Percentiles rank a stretch among this genome's conserved stretches.
Evolutionary conservation across 2,329 filamentous ascomycete genomes (phyloP).

Genomic region (Cladosporium sp.): DNA sequence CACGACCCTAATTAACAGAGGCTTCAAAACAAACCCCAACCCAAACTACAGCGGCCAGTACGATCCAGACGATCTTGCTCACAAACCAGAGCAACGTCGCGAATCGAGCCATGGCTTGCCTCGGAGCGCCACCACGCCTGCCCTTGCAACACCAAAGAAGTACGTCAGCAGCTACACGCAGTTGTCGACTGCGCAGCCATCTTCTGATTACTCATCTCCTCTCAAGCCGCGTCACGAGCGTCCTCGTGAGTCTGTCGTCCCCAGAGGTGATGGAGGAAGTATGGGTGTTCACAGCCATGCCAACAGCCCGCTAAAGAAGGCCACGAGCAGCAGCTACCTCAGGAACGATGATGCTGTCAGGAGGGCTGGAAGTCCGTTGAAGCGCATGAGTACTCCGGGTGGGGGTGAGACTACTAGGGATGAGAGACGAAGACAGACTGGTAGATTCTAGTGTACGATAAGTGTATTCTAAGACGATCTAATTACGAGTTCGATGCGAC

Average conservation of each 20-base stretch:
- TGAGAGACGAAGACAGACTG: slow-evolving; percentile 31
- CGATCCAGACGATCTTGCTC: slow-evolving; percentile 59
- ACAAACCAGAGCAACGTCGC: slow-evolving; percentile 24
- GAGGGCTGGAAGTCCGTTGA: slow-evolving; percentile 44
- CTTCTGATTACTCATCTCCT: slow-evolving; percentile 47
- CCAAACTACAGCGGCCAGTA: slow-evolving; percentile 69
- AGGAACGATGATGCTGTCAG: slow-evolving; percentile 32
- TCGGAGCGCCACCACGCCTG: slow-evolving; percentile 17
- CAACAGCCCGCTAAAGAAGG: slow-evolving; percentile 80
- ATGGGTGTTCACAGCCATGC: slow-evolving; percentile 78
- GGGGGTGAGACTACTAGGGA: slow-evolving; percentile 22
- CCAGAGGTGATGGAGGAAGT: slow-evolving; percentile 67
- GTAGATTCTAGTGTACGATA: slow-evolving; percentile 26
- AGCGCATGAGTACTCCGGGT: slow-evolving; percentile 44
- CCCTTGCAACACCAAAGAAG: slow-evolving; percentile 25
- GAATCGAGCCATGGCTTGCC: slow-evolving; percentile 23
- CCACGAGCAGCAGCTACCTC: slow-evolving; percentile 59
- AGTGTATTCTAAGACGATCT: neutral
- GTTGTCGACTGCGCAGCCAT: slow-evolving; percentile 39
- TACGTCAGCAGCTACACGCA: slow-evolving; percentile 36
- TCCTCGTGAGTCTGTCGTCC: slow-evolving; percentile 54
- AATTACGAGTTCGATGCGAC: no score
- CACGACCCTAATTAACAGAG: slow-evolving; percentile 66
- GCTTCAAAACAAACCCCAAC: slow-evolving; percentile 81
- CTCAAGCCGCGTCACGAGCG: slow-evolving; percentile 47